A percentile compares a stretch with the other conserved stretches of the same genome.
These are phyloP conservation scores for Lepidium aucheri DNA, from an alignment of 345 rosid genomes.

Conservation along the genomic window DNA sequence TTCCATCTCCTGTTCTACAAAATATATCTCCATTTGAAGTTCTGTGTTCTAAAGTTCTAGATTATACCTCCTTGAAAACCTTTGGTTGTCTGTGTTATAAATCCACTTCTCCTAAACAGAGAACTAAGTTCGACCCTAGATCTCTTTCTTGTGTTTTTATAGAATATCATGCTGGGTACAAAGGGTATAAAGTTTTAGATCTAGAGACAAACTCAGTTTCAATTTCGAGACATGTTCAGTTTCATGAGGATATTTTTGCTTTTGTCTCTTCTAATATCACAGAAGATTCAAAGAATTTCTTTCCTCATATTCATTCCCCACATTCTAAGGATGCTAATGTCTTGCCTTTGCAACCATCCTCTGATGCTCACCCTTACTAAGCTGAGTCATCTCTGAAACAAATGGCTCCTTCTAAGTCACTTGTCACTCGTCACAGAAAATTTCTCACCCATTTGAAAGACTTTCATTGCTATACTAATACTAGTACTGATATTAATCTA, in stretches of 20 bases:
- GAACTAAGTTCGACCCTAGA: neutral
- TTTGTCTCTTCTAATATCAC: neutral
- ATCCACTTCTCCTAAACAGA: neutral
- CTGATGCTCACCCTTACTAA: neutral
- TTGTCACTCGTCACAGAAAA: too few relatives aligned
- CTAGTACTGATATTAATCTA: too few relatives aligned
- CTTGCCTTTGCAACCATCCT: neutral
- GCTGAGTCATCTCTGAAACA: neutral
- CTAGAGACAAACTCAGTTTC: neutral
- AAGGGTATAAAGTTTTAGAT: neutral
- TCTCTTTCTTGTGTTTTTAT: neutral
- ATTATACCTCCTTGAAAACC: neutral
- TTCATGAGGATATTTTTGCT: neutral
- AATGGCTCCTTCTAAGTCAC: too few relatives aligned
- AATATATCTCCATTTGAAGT: neutral
- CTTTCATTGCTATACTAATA: too few relatives aligned
- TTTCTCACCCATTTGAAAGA: too few relatives aligned
- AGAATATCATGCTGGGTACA: neutral
- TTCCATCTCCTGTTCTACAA: neutral
- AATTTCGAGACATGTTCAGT: neutral
- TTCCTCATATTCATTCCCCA: neutral
- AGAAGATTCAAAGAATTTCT: neutral
- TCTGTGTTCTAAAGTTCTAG: neutral
- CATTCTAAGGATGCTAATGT: neutral
- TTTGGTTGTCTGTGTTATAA: neutral